Conservation (phyloP, 2,329 filamentous ascomycete species). For the Pestalotiopsis sp. region DNA sequence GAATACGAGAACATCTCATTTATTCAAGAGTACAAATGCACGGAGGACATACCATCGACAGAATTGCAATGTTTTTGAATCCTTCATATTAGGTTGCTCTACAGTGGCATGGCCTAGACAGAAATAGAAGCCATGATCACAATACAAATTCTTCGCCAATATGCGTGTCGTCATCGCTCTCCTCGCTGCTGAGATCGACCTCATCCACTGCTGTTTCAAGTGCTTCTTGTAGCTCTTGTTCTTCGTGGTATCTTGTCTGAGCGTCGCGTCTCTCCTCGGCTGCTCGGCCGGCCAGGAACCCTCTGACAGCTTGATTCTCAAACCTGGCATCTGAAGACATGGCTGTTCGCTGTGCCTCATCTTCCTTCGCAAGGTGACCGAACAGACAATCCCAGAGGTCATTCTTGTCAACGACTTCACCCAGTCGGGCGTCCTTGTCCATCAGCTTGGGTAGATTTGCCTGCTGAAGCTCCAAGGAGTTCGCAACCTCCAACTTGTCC, state of each 20-base stretch:
- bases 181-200: not conserved
- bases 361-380: slow-evolving; percentile 52
- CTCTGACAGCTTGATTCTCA: slow-evolving; percentile 38
- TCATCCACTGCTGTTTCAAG: not conserved
- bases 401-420: slow-evolving; percentile 76
- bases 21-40: too few relatives aligned
- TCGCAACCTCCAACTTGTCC: slow-evolving; percentile 75
- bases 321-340: slow-evolving; percentile 27
- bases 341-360: slow-evolving; percentile 13
- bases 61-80: too few relatives aligned
- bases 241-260: not conserved
- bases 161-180: not conserved
- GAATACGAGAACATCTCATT: too few relatives aligned
- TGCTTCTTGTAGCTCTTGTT: not conserved
- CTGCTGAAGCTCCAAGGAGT: slow-evolving; percentile 80
- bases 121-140: too few relatives aligned
- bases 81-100: too few relatives aligned
- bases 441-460: slow-evolving; percentile 72
- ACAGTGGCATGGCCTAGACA: too few relatives aligned
- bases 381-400: slow-evolving; percentile 93
- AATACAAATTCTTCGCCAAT: not conserved
- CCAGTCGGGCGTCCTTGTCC: slow-evolving; percentile 68
- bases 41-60: too few relatives aligned
- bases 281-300: slow-evolving; percentile 49
- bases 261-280: slow-evolving; percentile 37